phyloP scores from a whole-genome alignment of 2,329 filamentous ascomycete species.

The Aspergillus thermomutatus region DNA sequence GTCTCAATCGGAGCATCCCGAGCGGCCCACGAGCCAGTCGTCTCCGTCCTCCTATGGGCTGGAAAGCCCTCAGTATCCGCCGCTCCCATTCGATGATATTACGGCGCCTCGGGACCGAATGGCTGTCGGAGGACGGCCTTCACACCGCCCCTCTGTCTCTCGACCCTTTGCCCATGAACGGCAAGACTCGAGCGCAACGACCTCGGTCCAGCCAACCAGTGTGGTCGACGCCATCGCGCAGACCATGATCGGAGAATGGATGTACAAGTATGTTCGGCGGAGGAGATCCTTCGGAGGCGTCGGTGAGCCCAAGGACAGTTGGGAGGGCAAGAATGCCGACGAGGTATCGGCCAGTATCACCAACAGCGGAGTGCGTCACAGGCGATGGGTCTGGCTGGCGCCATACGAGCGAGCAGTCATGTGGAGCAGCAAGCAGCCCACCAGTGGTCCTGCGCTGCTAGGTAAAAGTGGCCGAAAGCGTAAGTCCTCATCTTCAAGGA shows the following conservation, averaged over 20 bases:
- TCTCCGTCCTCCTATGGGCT: constrained; percentile 61
- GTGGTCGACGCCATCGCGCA: constrained; percentile 97
- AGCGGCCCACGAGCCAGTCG: constrained; percentile 45
- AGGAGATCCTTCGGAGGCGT: constrained; percentile 90
- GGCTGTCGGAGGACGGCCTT: constrained; percentile 17
- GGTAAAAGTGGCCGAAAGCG: constrained; percentile 93
- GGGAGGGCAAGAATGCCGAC: constrained; percentile 57
- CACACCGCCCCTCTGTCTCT: constrained; percentile 22
- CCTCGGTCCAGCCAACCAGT: constrained; percentile 64
- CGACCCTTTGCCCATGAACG: constrained; percentile 31
- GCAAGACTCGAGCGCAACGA: constrained; percentile 51
- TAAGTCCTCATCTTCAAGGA: constrained; percentile 52
- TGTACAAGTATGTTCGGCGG: constrained; percentile 48
- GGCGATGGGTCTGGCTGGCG: constrained; percentile 97
- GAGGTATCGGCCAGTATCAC: constrained; percentile 68
- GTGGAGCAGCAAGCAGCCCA: constrained; percentile 97
- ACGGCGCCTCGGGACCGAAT: constrained; percentile 47
- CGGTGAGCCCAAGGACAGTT: constrained; percentile 43
- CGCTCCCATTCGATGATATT: constrained; percentile 70
- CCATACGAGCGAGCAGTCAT: constrained; percentile 94
- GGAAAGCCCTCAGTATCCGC: constrained; percentile 69
- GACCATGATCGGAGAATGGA: constrained; percentile 88
- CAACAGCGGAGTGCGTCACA: constrained; percentile 70
- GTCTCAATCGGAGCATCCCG: constrained; percentile 50
- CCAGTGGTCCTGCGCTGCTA: constrained; percentile 78